Conservation (phyloP, 23 red algal species). For the Chondrus crispus region DNA sequence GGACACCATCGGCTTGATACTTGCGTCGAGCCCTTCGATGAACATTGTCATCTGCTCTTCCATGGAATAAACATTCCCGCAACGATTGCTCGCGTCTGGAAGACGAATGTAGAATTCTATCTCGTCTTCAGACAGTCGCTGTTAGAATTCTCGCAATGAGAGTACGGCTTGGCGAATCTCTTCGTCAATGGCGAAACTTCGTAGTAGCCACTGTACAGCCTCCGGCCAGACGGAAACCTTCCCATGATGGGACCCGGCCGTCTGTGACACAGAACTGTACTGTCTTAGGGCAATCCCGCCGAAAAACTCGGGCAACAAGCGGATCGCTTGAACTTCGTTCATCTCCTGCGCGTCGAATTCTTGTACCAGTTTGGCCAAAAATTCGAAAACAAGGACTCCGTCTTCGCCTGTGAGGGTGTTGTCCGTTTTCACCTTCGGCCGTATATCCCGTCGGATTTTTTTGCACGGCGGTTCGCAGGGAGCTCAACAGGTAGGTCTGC, state of each 20-base stretch:
- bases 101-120: neutral
- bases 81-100: neutral
- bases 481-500: no score
- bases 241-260: neutral
- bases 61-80: neutral
- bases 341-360: neutral
- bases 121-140: neutral
- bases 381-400: neutral
- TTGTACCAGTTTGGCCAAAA: neutral
- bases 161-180: neutral
- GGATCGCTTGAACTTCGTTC: neutral
- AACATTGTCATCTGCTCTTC: neutral
- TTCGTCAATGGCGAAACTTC: neutral
- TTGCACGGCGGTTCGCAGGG: no score
- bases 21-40: neutral
- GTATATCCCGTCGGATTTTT: no score
- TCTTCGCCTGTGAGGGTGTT: neutral
- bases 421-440: neutral
- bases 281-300: neutral
- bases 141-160: neutral
- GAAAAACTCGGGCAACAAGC: neutral
- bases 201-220: neutral
- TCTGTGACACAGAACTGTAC: neutral
- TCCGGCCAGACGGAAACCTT: neutral
- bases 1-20: neutral